A percentile compares a stretch with the other conserved stretches of the same genome.
These are phyloP conservation scores for Chytriomyces sp. DNA, from an alignment of 192 early-diverging fungal genomes.

Conservation along the genomic window DNA sequence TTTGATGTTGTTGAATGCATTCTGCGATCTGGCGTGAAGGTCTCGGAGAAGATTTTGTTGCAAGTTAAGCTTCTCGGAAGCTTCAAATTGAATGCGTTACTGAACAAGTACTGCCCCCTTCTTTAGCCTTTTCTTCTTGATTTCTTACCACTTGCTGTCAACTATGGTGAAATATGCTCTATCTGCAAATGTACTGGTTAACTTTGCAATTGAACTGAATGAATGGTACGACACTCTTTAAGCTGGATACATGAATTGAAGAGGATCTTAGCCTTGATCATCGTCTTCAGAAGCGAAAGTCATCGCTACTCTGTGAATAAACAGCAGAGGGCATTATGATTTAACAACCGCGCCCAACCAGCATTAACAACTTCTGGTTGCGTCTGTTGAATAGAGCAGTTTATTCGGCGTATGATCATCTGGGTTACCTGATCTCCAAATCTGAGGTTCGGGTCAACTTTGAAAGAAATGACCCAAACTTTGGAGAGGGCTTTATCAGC, in stretches of 20 bases:
- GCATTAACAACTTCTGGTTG: too few species aligned
- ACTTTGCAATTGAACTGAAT: neutral
- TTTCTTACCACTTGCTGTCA: neutral
- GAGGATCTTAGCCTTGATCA: too few species aligned
- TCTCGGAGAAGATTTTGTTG: neutral
- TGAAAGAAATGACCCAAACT: neutral
- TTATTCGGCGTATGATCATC: too few species aligned
- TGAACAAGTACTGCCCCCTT: neutral
- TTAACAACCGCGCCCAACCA: too few species aligned
- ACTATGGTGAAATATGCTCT: neutral
- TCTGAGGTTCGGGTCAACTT: too few species aligned
- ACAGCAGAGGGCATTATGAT: too few species aligned
- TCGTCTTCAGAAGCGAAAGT: too few species aligned
- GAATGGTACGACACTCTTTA: neutral
- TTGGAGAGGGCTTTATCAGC: slow-evolving; percentile 8
- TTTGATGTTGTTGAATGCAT: neutral
- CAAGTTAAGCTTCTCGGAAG: neutral
- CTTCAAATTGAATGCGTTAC: neutral
- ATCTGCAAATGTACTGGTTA: neutral
- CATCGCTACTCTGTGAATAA: too few species aligned
- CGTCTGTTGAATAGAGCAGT: too few species aligned
- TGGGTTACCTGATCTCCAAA: too few species aligned
- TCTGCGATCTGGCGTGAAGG: neutral
- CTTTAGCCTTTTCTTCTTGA: neutral
- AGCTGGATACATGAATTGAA: too few species aligned